Base-by-base conservation (phyloP, 176 grass and related monocot species). In the Bonia amplexicaulis region DNA sequence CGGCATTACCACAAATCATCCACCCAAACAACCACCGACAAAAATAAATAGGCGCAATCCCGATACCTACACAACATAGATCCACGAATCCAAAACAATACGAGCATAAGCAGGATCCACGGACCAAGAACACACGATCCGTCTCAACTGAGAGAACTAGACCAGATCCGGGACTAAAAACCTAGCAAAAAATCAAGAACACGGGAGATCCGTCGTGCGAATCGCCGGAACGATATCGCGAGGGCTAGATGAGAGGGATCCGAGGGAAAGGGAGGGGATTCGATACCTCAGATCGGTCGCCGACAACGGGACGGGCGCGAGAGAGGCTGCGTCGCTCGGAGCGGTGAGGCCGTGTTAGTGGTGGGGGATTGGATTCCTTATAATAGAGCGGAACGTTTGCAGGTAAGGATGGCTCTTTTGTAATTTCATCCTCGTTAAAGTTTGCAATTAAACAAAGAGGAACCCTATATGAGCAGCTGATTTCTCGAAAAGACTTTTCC, bases 331-430 rank as follows among this genome's bases (percentile, higher is more conserved):
- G 48, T 7, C 48, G 65, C 65, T 70, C 79, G 65, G 3, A 69
- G 35, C 57, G 79, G 61, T 66, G 77, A 25, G 44, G 48, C 39
- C 42, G 29, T 11, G 55, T 59, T 22, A n/a, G 46, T 53, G 78
- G 78, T 23, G 29, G 51, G 51, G n/a, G 51, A 44, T 26, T 55
- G 65, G 47, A 44, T 82, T 82, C 49, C 79, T 81, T 81, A 80
- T 69, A 67, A 80, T 69, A 67, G 33, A 57, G 48, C 19, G 19
- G 15, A 49, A 53, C 46, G 19, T 67, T 66, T 10, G 63, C 62
- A 67, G 77, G 60, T 5, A 48, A 45, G 77, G n/a, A 12, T 66
- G 44, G 12, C 45, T 55, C 4, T 54, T 69, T 69, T 81, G 33
- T 33, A 26, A 15, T 16, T 40, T 81, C 29, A 8, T 81, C 1